These are phyloP conservation scores for Cantharellus cinnabarinus DNA, from an alignment of 768 basidiomycete species.

Conservation along the genomic window DNA sequence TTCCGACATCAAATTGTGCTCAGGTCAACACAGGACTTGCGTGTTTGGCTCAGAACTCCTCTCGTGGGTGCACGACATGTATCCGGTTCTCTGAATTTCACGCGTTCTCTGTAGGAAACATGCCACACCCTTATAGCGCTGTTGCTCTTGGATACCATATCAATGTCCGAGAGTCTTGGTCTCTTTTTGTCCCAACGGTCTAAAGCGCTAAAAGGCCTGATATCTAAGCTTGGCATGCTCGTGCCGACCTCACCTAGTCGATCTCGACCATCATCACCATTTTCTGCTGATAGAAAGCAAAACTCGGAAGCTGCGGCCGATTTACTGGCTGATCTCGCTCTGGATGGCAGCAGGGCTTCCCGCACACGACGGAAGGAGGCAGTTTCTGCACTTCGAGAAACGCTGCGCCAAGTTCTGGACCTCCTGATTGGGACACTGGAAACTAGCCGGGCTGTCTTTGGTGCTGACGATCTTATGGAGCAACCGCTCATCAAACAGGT, in stretches of 20 bases:
- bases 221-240: background rate
- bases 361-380: constrained; percentile 14
- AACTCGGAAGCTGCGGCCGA: constrained; percentile 2
- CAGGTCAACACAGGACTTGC: constrained; percentile 64
- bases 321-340: constrained; percentile 36
- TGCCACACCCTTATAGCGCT: constrained; percentile 67
- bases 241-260: background rate
- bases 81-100: constrained; percentile 31
- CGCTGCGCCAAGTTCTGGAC: constrained; percentile 30
- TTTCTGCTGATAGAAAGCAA: constrained; percentile 2
- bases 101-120: constrained; percentile 42
- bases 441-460: constrained; percentile 38
- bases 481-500: constrained; percentile 33
- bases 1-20: constrained; percentile 80
- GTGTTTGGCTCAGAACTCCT: constrained; percentile 32
- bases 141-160: constrained; percentile 74
- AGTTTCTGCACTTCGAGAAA: constrained; percentile 34
- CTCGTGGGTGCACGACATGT: constrained; percentile 46
- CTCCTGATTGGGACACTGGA: constrained; percentile 38
- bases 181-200: constrained; percentile 41
- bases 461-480: constrained; percentile 10
- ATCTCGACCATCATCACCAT: constrained; percentile 1
- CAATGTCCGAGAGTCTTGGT: constrained; percentile 48
- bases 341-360: constrained; percentile 13
- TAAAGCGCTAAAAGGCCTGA: background rate